phyloP scores from a whole-genome alignment of 225 moss, liverwort and hornwort species.

The Sphagnum tenellum region DNA sequence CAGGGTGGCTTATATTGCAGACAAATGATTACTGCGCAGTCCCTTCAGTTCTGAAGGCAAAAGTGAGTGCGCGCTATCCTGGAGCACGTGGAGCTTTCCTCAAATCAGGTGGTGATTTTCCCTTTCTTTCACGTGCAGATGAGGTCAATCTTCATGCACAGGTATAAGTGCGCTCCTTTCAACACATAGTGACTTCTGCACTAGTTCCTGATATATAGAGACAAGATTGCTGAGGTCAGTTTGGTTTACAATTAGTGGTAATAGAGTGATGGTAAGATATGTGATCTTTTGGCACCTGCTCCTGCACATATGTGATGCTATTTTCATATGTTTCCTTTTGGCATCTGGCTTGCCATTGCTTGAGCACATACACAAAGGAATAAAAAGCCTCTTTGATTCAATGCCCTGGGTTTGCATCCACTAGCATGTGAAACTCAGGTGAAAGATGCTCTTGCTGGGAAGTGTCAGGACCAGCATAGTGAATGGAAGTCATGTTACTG shows the following conservation, averaged over 20 bases:
- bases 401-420: too few relatives aligned
- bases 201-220: not conserved
- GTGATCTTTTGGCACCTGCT: too few relatives aligned
- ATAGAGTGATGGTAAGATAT: not conserved
- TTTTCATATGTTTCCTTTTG: too few relatives aligned
- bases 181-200: not conserved
- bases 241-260: not conserved
- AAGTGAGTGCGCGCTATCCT: slow-evolving; percentile 75
- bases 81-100: slow-evolving; percentile 84
- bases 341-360: too few relatives aligned
- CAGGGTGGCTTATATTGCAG: slow-evolving; percentile 19
- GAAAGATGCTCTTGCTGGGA: too few relatives aligned
- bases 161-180: slow-evolving; percentile 13
- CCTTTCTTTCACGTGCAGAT: slow-evolving; percentile 94
- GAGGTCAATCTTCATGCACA: slow-evolving; percentile 95
- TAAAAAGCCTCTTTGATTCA: too few relatives aligned
- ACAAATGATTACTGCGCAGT: slow-evolving; percentile 96
- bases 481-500: slow-evolving; percentile 6
- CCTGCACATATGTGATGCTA: too few relatives aligned
- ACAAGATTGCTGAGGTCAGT: too few relatives aligned
- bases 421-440: too few relatives aligned
- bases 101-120: slow-evolving; percentile 93
- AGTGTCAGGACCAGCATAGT: not conserved
- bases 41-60: slow-evolving; percentile 75
- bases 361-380: too few relatives aligned